Base-by-base conservation (phyloP, 192 early-diverging fungal genomes). In the Linnemannia zychae region DNA sequence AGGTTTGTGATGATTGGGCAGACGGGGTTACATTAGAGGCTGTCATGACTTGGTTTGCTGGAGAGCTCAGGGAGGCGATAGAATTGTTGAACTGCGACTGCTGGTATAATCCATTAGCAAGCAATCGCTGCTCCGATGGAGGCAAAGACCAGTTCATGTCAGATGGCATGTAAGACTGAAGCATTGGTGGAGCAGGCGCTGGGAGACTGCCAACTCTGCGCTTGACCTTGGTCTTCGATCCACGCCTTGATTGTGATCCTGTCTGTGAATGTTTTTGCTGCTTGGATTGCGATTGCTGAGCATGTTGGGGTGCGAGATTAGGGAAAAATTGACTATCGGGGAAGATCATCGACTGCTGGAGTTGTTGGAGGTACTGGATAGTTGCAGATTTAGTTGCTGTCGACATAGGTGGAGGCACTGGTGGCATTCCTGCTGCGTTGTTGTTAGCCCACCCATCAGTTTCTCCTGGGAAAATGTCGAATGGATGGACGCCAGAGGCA, bases 301-400 rank as follows among this genome's bases (percentile, higher is more conserved):
- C n/a, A 37, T 24, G 12, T 28, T 66, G 67, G 36, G 33, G 47
- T 13, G 28, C 47, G 9, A 44, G 28, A 13, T 63, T 63, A 3
- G 57, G 28, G 4, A 63, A 31, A 31, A n/a, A 15, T 63, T 63
- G 57, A 22, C 57, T 31, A 28, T 63, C 57, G 5, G 38, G 44
- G 24, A 33, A 24, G 47, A 77, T 46, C 71, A 83, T 77, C 28
- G 71, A 52, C 31, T 83, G 81, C 22, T 82, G 81, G 12, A 77
- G 72, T 13, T 83, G 76, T 12, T 83, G 81, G 22, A 83, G 75
- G 49, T 77, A 83, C 28, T 83, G 76, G 28, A 83, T 77, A 6
- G 81, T 70, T 7, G 71, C 71, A 3, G 71, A 60, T 15, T 77
- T 77, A 0, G 76, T 74, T 33, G 70, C 65, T 12, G 33, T 77